Evolutionary conservation across 2,329 filamentous ascomycete species (phyloP), one percentile per base, ranked within the genome.

Genomic region (Cladosporium austrohemisphaericum): DNA sequence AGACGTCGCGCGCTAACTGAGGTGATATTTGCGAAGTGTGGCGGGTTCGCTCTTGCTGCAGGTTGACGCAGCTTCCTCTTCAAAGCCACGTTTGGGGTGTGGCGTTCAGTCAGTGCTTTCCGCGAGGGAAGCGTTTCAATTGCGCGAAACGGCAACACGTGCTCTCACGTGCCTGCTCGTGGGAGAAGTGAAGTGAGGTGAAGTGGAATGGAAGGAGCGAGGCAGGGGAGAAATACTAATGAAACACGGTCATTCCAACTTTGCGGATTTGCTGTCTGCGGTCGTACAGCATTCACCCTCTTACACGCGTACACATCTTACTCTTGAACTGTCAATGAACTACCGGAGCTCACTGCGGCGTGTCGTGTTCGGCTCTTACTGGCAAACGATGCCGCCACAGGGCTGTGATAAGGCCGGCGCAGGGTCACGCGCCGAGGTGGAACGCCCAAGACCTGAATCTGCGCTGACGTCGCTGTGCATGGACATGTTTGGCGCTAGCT

Each of bases 391-490:
- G n/a, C n/a, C n/a, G 19, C 19, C 22, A 40, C 36, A 40, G 22
- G 29, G 22, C 22, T 36, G 31, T 22, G 14, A 19, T n/a, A 16
- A 36, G n/a, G 14, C 32, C 10, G 31, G 31, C 22, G 32, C 32
- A 36, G 31, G 32, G 43, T 46, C 43, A 46, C 43, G 32, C n/a
- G 32, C 31, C 16, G 32, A 35, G 40, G 20, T 7, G 16, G 32
- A n/a, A 13, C 10, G 25, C 25, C 22, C 16, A 31, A 31, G 25
- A 9, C 20, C 14, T 23, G 35, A 10, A 5, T 32, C 26, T 14
- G 6, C 31, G 20, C 31, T 46, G 43, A 46, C 43, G 43, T 46
- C 43, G 43, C 22, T 16, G 29, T 46, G 31, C 43, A 46, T 46
- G n/a, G n/a, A n/a, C n/a, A n/a, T n/a, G n/a, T n/a, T n/a, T n/a